A percentile compares a stretch with the other conserved stretches of the same genome.
Evolutionary conservation across 75 land plant species (phyloP).

Genomic region (Larix kaempferi): DNA sequence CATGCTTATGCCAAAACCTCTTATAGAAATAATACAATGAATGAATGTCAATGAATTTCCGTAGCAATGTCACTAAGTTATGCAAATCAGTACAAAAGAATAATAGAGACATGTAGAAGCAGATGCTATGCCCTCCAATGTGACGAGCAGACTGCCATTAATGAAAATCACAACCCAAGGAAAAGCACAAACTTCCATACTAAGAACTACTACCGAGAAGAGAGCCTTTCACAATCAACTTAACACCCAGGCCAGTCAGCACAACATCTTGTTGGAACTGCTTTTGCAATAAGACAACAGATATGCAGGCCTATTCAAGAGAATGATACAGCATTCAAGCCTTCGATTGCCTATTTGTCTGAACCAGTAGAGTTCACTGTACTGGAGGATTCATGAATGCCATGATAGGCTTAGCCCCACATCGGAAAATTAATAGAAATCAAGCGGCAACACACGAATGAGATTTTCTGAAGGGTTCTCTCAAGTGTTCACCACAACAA

Average conservation of each 20-base stretch:
- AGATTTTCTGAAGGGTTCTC: conserved; percentile 1
- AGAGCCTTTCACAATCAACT: background rate
- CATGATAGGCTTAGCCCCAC: no score
- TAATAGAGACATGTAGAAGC: background rate
- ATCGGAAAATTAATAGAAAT: background rate
- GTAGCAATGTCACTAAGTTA: background rate
- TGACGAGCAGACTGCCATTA: background rate
- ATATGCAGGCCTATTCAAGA: conserved; percentile 3
- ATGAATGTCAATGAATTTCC: background rate
- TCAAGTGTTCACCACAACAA: background rate
- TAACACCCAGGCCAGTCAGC: background rate
- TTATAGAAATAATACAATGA: conserved; percentile 1
- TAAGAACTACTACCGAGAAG: background rate
- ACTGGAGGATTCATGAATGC: background rate
- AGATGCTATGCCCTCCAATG: background rate
- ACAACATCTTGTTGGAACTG: conserved; percentile 1
- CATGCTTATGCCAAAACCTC: background rate
- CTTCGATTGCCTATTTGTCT: background rate
- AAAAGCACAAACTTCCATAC: conserved; percentile 1
- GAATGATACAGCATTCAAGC: background rate
- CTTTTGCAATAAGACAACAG: background rate
- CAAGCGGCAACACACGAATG: background rate
- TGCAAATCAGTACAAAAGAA: conserved; percentile 2
- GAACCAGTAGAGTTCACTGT: background rate
- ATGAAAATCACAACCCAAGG: conserved; percentile 9